These are phyloP conservation scores for Coprinellus micaceus DNA, from an alignment of 768 basidiomycete species.

Conservation along the genomic window DNA sequence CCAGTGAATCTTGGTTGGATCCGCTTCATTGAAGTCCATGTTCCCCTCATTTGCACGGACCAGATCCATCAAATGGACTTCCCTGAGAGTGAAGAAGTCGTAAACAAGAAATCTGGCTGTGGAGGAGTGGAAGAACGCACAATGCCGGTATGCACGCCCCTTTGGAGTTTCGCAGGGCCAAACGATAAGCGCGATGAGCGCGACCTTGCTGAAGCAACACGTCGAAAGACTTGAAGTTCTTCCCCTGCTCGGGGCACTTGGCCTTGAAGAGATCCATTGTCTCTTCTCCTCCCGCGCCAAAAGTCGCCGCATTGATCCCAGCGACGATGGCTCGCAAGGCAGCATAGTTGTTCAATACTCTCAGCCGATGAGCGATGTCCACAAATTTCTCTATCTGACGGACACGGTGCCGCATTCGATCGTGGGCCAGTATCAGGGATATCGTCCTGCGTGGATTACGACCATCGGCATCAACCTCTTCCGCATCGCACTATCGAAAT, in stretches of 20 bases:
- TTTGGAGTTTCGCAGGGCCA: constrained; percentile 82
- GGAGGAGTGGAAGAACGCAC: constrained; percentile 47
- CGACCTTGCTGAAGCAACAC: constrained; percentile 77
- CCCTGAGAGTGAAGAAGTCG: constrained; percentile 42
- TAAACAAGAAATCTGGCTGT: too few species aligned
- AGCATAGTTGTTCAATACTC: constrained; percentile 88
- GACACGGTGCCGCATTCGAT: constrained; percentile 69
- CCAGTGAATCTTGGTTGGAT: constrained; percentile 84
- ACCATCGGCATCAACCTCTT: not conserved
- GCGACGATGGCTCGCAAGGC: constrained; percentile 91
- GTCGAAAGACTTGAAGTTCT: constrained; percentile 79
- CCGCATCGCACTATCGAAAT: not conserved
- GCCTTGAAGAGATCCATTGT: constrained; percentile 71
- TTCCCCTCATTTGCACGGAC: constrained; percentile 87
- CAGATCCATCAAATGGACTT: constrained; percentile 88
- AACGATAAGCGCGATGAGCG: constrained; percentile 86
- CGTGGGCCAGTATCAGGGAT: constrained; percentile 86
- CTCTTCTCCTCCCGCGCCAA: constrained; percentile 56
- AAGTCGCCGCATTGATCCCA: constrained; percentile 82
- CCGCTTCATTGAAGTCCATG: constrained; percentile 60
- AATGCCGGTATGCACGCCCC: constrained; percentile 85
- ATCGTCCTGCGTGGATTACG: constrained; percentile 60
- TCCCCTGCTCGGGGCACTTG: constrained; percentile 65
- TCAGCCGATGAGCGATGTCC: constrained; percentile 75
- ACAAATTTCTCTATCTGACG: constrained; percentile 87